Percentiles rank a stretch among this genome's conserved stretches.
Evolutionary conservation across 805 yeast genomes (phyloP).

Genomic region (Kodamaea laetipori): DNA sequence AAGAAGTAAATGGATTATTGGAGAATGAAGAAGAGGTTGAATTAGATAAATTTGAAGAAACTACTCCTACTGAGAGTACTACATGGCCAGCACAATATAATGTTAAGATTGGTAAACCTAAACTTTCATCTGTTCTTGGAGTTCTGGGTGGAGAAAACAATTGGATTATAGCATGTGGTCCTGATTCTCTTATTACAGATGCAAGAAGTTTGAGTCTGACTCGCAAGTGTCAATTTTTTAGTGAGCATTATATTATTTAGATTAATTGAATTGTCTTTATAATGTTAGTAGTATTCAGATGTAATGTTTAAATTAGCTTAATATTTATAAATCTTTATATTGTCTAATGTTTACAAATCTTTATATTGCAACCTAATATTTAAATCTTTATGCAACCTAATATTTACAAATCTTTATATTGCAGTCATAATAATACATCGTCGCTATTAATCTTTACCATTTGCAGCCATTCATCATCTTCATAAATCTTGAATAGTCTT

Average conservation of each 20-base stretch:
- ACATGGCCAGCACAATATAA: conserved; percentile 16
- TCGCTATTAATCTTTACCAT: too few species aligned
- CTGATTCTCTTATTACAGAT: conserved; percentile 43
- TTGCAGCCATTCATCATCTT: too few species aligned
- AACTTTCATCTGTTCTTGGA: conserved; percentile 34
- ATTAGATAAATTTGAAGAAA: conserved; percentile 24
- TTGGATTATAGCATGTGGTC: conserved; percentile 66
- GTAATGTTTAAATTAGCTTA: too few species aligned
- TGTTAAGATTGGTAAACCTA: conserved; percentile 46
- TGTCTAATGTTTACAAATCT: too few species aligned
- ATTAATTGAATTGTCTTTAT: background rate
- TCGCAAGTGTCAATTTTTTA: conserved; percentile 1
- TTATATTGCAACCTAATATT: too few species aligned
- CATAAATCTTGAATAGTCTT: too few species aligned
- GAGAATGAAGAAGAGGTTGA: conserved; percentile 18
- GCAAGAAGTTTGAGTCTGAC: conserved; percentile 21
- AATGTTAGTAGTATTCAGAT: too few species aligned
- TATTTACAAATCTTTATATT: too few species aligned
- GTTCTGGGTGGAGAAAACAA: conserved; percentile 36
- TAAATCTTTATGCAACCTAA: too few species aligned
- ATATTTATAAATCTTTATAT: too few species aligned
- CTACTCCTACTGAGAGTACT: conserved; percentile 21
- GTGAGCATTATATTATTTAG: background rate
- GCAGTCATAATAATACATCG: too few species aligned
- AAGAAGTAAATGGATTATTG: conserved; percentile 25